A percentile compares a stretch with the other conserved stretches of the same genome.
These are phyloP conservation scores for Cinnamomum chago DNA, from an alignment of 164 flowering plant species.

Conservation along the genomic window DNA sequence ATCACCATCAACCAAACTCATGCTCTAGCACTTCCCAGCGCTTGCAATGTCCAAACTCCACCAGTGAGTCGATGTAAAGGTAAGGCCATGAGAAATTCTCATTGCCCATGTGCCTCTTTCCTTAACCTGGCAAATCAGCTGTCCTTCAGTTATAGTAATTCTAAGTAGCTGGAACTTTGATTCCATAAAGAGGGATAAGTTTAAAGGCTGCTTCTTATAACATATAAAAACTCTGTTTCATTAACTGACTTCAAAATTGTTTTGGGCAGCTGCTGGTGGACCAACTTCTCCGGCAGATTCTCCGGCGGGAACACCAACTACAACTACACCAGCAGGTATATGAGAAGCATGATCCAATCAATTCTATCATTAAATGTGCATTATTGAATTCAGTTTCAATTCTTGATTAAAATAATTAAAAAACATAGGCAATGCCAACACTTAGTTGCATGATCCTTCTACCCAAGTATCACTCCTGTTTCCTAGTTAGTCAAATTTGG, in stretches of 20 bases:
- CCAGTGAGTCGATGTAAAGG: constrained; percentile 54
- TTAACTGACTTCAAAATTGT: too few species aligned
- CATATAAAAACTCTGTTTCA: too few species aligned
- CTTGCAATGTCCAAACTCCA: constrained; percentile 80
- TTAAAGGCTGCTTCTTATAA: background rate
- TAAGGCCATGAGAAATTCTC: constrained; percentile 14
- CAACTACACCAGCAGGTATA: background rate
- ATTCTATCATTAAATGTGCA: background rate
- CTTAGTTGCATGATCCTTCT: background rate
- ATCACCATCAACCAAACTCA: constrained; percentile 63
- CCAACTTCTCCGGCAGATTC: constrained; percentile 13
- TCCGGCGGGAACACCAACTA: constrained; percentile 5
- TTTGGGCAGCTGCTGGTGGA: constrained; percentile 16
- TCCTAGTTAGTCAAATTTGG: too few species aligned
- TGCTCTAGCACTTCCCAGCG: constrained; percentile 58
- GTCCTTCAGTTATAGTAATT: too few species aligned
- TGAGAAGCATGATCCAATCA: constrained; percentile 1
- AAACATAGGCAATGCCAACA: too few species aligned
- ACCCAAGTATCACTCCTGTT: too few species aligned
- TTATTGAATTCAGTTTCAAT: background rate
- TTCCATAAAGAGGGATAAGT: too few species aligned
- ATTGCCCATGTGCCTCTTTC: background rate
- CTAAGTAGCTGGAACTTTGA: too few species aligned
- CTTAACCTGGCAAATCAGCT: too few species aligned
- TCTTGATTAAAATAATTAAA: too few species aligned